Evolutionary conservation across 1,139 yeast species (phyloP).

Genomic region (Kluyveromyces marxianus): DNA sequence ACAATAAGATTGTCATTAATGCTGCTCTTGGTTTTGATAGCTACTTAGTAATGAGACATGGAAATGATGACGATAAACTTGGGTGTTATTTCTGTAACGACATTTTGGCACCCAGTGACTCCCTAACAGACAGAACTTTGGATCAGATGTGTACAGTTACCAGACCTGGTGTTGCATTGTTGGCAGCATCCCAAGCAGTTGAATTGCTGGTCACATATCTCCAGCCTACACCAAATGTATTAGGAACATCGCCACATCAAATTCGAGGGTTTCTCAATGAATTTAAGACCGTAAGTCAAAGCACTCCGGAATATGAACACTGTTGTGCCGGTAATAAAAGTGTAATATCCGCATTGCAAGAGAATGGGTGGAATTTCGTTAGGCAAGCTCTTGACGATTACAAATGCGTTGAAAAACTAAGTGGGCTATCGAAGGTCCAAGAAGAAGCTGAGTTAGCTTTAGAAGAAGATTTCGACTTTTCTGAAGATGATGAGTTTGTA

Average conservation of each 20-base stretch:
- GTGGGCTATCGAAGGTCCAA: conserved; percentile 73
- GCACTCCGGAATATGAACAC: conserved; percentile 61
- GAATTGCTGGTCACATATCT: conserved; percentile 70
- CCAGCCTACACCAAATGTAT: conserved; percentile 41
- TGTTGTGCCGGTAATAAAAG: conserved; percentile 80
- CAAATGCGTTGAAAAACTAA: conserved; percentile 59
- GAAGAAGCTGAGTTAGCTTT: conserved; percentile 58
- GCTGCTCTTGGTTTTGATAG: conserved; percentile 95
- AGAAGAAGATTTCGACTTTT: conserved; percentile 38
- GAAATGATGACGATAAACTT: conserved; percentile 40
- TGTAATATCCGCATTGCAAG: conserved; percentile 44
- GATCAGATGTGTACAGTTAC: conserved; percentile 99
- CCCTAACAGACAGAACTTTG: conserved; percentile 72
- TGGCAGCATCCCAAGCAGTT: conserved; percentile 83
- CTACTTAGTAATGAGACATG: conserved; percentile 90
- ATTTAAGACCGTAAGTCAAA: conserved; percentile 55
- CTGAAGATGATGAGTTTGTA: conserved; percentile 11
- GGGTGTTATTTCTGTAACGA: conserved; percentile 97
- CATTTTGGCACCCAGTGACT: conserved; percentile 87
- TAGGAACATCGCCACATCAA: conserved; percentile 84
- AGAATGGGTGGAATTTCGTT: conserved; percentile 76
- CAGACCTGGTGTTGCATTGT: conserved; percentile 86
- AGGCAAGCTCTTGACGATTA: conserved; percentile 57
- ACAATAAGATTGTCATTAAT: conserved; percentile 68
- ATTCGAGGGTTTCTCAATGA: conserved; percentile 72